Conservation (phyloP, 1,284 basidiomycete species). For the Cutaneotrichosporon cavernicola region DNA sequence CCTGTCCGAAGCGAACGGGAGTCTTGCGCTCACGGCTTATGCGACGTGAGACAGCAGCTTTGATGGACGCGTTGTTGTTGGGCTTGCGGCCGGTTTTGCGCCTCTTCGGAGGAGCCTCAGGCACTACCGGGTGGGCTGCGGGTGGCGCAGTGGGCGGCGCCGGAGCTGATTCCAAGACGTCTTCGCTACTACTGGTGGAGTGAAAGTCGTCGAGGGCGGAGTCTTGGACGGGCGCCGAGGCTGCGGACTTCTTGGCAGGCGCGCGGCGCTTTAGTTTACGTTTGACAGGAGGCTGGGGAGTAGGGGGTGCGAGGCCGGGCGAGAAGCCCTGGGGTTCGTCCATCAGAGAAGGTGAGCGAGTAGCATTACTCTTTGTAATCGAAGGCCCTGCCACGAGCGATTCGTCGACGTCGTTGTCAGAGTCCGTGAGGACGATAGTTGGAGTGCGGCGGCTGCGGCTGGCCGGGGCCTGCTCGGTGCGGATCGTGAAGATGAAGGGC, state of each 20-base stretch:
- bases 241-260: not conserved
- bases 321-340: not conserved
- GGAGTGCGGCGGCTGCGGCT: not conserved
- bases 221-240: not conserved
- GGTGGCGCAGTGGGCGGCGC: not conserved
- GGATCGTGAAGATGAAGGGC: not conserved
- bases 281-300: not conserved
- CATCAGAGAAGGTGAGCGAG: not conserved
- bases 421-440: not conserved
- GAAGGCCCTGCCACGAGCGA: not conserved
- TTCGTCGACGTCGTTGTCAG: not conserved
- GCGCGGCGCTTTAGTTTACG: not conserved
- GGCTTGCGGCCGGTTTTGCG: not conserved
- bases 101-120: not conserved
- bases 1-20: not conserved
- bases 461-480: not conserved
- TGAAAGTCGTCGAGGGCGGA: not conserved
- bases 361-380: not conserved
- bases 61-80: not conserved
- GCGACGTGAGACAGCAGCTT: not conserved
- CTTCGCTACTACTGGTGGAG: not conserved
- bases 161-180: not conserved
- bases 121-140: not conserved
- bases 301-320: not conserved
- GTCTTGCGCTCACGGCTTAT: not conserved